phyloP scores from a whole-genome alignment of 495 filamentous ascomycete species.

The Daldinia concentrica region DNA sequence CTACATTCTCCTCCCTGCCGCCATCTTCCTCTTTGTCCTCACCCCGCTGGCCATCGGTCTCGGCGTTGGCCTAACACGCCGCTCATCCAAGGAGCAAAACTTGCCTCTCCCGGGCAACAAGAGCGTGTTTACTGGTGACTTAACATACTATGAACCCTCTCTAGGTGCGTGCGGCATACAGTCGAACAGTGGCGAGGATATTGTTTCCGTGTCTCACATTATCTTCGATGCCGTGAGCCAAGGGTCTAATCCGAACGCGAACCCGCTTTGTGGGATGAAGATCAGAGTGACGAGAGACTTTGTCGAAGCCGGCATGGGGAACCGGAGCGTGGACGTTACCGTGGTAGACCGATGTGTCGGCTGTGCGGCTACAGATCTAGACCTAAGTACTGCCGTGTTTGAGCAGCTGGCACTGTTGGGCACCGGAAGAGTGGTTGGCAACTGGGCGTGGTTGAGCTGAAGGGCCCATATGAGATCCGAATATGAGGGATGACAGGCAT shows the following conservation, averaged over 20 bases:
- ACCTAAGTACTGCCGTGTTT: conserved; percentile 71
- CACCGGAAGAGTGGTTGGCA: conserved; percentile 67
- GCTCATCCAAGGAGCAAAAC: conserved; percentile 38
- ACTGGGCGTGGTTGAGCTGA: conserved; percentile 72
- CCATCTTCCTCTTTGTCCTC: conserved; percentile 42
- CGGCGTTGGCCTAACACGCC: conserved; percentile 44
- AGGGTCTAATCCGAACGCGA: conserved; percentile 70
- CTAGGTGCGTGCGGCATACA: conserved; percentile 76
- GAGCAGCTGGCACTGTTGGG: conserved; percentile 63
- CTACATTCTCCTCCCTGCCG: conserved; percentile 31
- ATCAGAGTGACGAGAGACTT: conserved; percentile 63
- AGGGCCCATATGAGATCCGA: background rate
- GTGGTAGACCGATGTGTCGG: conserved; percentile 80
- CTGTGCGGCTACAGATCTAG: conserved; percentile 71
- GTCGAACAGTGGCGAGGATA: conserved; percentile 59
- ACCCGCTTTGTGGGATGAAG: conserved; percentile 73
- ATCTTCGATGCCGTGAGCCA: conserved; percentile 69
- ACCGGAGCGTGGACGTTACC: conserved; percentile 67
- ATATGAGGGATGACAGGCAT: background rate
- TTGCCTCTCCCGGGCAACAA: conserved; percentile 66
- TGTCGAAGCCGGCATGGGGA: conserved; percentile 47
- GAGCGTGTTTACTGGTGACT: conserved; percentile 66
- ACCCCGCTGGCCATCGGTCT: conserved; percentile 48
- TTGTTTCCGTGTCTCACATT: conserved; percentile 73
- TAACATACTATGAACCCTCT: conserved; percentile 75